Evolutionary conservation across 2,329 filamentous ascomycete genomes (phyloP).

Genomic region (Camillea tinctor): DNA sequence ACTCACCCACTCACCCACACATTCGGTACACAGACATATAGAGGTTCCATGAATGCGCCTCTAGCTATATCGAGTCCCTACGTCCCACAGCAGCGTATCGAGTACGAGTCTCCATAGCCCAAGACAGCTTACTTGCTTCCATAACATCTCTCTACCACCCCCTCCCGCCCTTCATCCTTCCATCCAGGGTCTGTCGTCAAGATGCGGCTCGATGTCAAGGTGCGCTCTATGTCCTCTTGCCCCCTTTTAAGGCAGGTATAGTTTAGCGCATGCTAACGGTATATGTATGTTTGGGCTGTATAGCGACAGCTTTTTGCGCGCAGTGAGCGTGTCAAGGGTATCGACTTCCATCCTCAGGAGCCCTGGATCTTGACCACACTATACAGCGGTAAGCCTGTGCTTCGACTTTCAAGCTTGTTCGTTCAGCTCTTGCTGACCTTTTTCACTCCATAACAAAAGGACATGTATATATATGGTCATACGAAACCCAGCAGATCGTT

Average conservation of each 20-base stretch:
- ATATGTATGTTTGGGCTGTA: constrained; percentile 22
- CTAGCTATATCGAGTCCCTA: background rate
- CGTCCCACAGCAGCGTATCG: background rate
- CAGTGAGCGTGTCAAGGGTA: constrained; percentile 91
- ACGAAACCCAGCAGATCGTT: constrained; percentile 93
- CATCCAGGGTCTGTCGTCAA: background rate
- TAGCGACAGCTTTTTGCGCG: constrained; percentile 82
- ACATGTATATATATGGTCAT: constrained; percentile 99
- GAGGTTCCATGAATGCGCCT: background rate
- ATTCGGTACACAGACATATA: background rate
- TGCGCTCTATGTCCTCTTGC: background rate
- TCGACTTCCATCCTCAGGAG: constrained; percentile 96
- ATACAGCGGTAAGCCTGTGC: constrained; percentile 72
- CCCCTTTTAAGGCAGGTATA: background rate
- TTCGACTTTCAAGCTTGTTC: background rate
- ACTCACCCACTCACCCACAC: no score
- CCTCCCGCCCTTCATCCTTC: background rate
- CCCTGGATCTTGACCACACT: constrained; percentile 96
- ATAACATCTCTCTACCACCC: background rate
- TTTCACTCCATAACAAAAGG: constrained; percentile 53
- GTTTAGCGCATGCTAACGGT: background rate
- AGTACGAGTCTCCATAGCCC: no score
- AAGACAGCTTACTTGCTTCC: background rate
- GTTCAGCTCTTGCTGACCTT: constrained; percentile 7
- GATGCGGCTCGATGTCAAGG: constrained; percentile 14